A percentile compares a stretch with the other conserved stretches of the same genome.
These are phyloP conservation scores for Pseudomassariella vexata DNA, from an alignment of 2,329 filamentous ascomycete genomes.

Conservation along the genomic window DNA sequence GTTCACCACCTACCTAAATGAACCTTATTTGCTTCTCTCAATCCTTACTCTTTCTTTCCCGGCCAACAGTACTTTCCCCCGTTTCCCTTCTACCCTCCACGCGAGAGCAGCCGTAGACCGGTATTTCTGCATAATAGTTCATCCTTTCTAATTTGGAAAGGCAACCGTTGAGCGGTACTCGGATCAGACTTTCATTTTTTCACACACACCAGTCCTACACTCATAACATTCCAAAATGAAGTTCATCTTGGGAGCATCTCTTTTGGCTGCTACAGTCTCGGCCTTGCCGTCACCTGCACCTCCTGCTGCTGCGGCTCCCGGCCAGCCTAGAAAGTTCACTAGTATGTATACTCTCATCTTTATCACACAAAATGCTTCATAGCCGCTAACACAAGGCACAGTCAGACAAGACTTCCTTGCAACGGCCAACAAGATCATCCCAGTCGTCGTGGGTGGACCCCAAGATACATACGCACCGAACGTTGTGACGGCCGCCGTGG, in stretches of 20 bases:
- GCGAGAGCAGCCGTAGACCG: slow-evolving; percentile 8
- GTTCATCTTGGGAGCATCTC: slow-evolving; percentile 1
- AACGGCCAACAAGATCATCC: slow-evolving; percentile 19
- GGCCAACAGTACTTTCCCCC: not conserved
- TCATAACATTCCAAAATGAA: slow-evolving; percentile 5
- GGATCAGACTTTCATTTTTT: slow-evolving; percentile 1
- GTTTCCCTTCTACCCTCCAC: slow-evolving; percentile 1
- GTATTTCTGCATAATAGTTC: slow-evolving; percentile 2
- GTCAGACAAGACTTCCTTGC: too few species aligned
- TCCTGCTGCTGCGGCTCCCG: not conserved
- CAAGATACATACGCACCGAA: slow-evolving; percentile 33
- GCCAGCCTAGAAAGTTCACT: not conserved
- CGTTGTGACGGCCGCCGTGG: slow-evolving; percentile 23
- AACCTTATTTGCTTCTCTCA: slow-evolving; percentile 2
- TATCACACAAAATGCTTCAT: not conserved
- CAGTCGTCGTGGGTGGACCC: slow-evolving; percentile 30
- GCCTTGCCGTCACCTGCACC: slow-evolving; percentile 5
- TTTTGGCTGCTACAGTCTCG: slow-evolving; percentile 4
- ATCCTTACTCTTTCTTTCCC: not conserved
- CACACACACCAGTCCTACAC: not conserved
- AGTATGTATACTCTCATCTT: not conserved
- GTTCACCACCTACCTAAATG: slow-evolving; percentile 2
- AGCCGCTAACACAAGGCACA: slow-evolving; percentile 1
- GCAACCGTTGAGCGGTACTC: slow-evolving; percentile 5
- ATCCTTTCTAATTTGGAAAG: slow-evolving; percentile 5